phyloP scores from a whole-genome alignment of 2,329 filamentous ascomycete genomes.

The Podosphaera fusca region DNA sequence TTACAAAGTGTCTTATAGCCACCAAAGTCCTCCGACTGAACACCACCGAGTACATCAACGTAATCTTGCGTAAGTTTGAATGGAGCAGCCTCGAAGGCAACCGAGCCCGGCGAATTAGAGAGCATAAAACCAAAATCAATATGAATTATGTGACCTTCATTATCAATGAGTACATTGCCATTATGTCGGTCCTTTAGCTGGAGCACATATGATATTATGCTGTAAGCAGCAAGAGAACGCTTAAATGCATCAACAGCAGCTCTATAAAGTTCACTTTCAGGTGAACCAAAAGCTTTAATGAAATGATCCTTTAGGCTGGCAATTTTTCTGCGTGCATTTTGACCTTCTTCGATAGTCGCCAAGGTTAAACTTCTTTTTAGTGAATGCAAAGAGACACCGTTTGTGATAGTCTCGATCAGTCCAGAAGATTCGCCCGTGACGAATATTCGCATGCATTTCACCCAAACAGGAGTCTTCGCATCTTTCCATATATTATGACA shows the following conservation, averaged over 20 bases:
- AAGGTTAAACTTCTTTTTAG: constrained; percentile 64
- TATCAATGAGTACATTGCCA: constrained; percentile 68
- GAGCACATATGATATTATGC: constrained; percentile 61
- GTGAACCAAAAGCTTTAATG: constrained; percentile 51
- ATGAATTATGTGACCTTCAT: constrained; percentile 66
- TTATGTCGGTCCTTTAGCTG: constrained; percentile 76
- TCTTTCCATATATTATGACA: constrained; percentile 67
- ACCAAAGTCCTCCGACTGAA: constrained; percentile 45
- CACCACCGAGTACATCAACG: constrained; percentile 57
- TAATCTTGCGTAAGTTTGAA: constrained; percentile 78
- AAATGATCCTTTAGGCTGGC: constrained; percentile 68
- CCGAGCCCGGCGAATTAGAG: constrained; percentile 62
- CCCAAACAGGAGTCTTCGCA: constrained; percentile 57
- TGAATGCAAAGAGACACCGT: constrained; percentile 69
- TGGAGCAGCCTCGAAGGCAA: constrained; percentile 68
- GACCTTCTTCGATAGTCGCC: constrained; percentile 46
- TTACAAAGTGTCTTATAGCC: constrained; percentile 64
- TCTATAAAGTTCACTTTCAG: constrained; percentile 44
- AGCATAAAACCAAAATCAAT: constrained; percentile 85
- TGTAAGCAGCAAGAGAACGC: constrained; percentile 63
- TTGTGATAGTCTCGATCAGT: constrained; percentile 71
- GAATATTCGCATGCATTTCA: constrained; percentile 68
- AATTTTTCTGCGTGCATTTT: constrained; percentile 51
- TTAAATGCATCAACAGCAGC: constrained; percentile 60
- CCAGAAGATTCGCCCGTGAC: constrained; percentile 70